Percentiles rank a stretch among this genome's conserved stretches.
phyloP scores from a whole-genome alignment of 371 early-diverging fungal species.

The Zychaea mexicana region DNA sequence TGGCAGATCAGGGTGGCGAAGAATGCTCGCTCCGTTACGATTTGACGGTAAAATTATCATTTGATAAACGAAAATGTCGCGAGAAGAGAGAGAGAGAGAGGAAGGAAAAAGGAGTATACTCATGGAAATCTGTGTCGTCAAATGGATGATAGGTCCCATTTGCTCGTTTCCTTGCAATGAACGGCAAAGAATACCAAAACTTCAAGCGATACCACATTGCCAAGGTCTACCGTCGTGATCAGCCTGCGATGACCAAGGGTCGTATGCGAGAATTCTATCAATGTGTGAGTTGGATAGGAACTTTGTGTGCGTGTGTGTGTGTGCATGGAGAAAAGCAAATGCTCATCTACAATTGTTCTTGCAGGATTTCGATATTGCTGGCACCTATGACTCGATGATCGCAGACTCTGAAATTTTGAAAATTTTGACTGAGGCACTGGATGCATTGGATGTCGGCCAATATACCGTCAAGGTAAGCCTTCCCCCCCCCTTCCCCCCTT shows the following conservation, averaged over 20 bases:
- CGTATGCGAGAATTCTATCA: slow-evolving; percentile 99
- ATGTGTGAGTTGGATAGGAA: slow-evolving; percentile 50
- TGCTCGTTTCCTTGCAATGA: slow-evolving; percentile 96
- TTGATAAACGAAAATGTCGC: neutral
- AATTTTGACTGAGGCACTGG: slow-evolving; percentile 82
- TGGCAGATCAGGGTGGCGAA: slow-evolving; percentile 99
- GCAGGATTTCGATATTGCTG: slow-evolving; percentile 98
- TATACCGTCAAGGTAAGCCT: slow-evolving; percentile 79
- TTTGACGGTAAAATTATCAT: slow-evolving; percentile 76
- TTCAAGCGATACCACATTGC: slow-evolving; percentile 99
- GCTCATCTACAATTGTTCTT: neutral
- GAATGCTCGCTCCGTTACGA: slow-evolving; percentile 97
- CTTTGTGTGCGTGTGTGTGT: slow-evolving; percentile 21
- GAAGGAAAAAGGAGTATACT: neutral
- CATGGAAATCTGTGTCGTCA: neutral
- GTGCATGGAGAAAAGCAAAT: neutral
- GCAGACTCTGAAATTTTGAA: slow-evolving; percentile 96
- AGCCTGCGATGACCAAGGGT: slow-evolving; percentile 99
- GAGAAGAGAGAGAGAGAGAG: too few species aligned
- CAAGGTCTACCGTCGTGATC: slow-evolving; percentile 99
- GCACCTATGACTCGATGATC: slow-evolving; percentile 93
- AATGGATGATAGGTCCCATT: slow-evolving; percentile 77
- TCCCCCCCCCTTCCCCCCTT: too few species aligned
- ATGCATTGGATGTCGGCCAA: slow-evolving; percentile 73
- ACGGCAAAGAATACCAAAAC: slow-evolving; percentile 77